Evolutionary conservation across 208 protist genomes (phyloP).

Genomic region (Phytomonas sp.): DNA sequence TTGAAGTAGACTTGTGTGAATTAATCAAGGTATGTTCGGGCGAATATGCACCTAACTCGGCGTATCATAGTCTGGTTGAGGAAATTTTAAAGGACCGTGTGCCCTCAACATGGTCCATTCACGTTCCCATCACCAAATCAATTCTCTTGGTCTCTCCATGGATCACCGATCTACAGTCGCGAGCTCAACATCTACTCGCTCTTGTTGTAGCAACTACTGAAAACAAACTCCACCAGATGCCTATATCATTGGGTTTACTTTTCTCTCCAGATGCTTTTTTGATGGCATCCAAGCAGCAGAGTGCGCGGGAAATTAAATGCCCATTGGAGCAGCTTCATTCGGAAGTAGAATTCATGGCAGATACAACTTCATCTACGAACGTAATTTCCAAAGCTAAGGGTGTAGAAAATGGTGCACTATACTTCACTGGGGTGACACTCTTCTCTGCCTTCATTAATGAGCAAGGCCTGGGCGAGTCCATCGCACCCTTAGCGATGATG

Average conservation of each 20-base stretch:
- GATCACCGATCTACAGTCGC: slow-evolving; percentile 52
- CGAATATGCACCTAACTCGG: slow-evolving; percentile 80
- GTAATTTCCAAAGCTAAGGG: not conserved
- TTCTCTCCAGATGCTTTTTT: slow-evolving; percentile 95
- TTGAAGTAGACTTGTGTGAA: slow-evolving; percentile 61
- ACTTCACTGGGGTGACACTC: slow-evolving; percentile 27
- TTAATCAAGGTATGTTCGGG: slow-evolving; percentile 63
- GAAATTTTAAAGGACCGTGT: slow-evolving; percentile 75
- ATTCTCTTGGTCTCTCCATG: slow-evolving; percentile 42
- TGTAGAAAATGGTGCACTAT: slow-evolving; percentile 6
- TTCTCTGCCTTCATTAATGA: slow-evolving; percentile 43
- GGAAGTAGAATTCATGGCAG: slow-evolving; percentile 23
- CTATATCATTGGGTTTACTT: slow-evolving; percentile 91
- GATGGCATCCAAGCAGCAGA: slow-evolving; percentile 95
- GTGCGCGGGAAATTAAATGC: slow-evolving; percentile 65
- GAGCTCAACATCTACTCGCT: slow-evolving; percentile 41
- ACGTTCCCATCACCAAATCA: slow-evolving; percentile 22
- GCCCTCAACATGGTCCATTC: slow-evolving; percentile 78
- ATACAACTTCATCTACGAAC: not conserved
- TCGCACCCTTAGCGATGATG: slow-evolving; percentile 12
- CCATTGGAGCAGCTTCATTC: slow-evolving; percentile 92
- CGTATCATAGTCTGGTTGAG: slow-evolving; percentile 77
- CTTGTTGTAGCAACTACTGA: slow-evolving; percentile 34
- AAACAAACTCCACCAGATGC: slow-evolving; percentile 16
- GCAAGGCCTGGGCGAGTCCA: slow-evolving; percentile 21